Percentiles rank a stretch among this genome's conserved stretches.
Evolutionary conservation across 441 rosid genomes (phyloP).

Genomic region (Sinapis alba): DNA sequence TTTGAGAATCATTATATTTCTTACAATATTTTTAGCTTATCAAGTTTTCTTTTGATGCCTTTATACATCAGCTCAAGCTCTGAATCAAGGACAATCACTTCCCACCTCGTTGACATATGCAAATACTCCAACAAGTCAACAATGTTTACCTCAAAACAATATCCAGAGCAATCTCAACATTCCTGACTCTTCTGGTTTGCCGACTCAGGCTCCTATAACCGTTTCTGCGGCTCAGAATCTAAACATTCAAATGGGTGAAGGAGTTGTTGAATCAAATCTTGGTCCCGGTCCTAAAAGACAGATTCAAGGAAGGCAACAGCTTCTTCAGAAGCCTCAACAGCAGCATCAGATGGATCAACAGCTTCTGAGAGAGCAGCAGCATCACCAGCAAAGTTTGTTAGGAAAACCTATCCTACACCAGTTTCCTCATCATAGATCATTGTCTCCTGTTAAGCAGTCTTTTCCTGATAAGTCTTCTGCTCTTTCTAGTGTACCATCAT

Average conservation of each 20-base stretch:
- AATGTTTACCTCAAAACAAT: constrained; percentile 45
- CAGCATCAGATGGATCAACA: constrained; percentile 55
- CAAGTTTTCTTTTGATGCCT: neutral
- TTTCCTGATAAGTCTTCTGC: constrained; percentile 54
- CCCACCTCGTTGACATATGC: constrained; percentile 37
- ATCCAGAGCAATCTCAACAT: constrained; percentile 43
- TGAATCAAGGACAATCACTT: constrained; percentile 55
- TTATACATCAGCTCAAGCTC: constrained; percentile 50
- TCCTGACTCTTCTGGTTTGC: constrained; percentile 60
- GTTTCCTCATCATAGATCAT: constrained; percentile 60
- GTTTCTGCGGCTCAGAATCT: constrained; percentile 58
- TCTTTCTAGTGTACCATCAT: constrained; percentile 47
- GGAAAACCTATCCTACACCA: constrained; percentile 53
- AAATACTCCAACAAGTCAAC: constrained; percentile 60
- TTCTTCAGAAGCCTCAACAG: constrained; percentile 59
- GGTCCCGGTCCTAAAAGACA: constrained; percentile 60
- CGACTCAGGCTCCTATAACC: constrained; percentile 49
- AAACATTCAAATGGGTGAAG: constrained; percentile 57
- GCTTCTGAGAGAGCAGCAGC: constrained; percentile 48
- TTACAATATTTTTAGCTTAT: neutral
- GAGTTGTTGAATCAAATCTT: constrained; percentile 48
- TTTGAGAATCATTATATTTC: neutral
- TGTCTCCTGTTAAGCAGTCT: constrained; percentile 53
- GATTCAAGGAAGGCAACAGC: constrained; percentile 64
- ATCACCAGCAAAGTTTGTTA: constrained; percentile 28